Evolutionary conservation across 169 alveolate species (phyloP).

Genomic region (Fabrea salina): DNA sequence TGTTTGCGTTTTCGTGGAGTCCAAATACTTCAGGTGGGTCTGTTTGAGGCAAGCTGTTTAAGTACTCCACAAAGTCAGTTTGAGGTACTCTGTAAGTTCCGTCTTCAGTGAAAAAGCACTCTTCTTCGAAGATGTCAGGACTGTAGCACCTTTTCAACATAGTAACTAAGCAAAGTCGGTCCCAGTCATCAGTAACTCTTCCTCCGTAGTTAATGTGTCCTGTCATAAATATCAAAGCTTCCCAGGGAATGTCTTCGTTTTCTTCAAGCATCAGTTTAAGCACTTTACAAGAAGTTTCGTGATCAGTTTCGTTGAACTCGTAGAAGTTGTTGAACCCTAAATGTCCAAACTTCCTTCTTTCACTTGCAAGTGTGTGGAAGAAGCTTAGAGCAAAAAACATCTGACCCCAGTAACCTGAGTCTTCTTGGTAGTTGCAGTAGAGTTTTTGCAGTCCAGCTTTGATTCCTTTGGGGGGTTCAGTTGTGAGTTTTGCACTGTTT

Average conservation of each 20-base stretch:
- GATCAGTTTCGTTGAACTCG: conserved; percentile 90
- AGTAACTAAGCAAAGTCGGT: conserved; percentile 51
- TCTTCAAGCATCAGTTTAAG: conserved; percentile 79
- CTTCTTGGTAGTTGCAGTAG: conserved; percentile 20
- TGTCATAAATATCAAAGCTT: conserved; percentile 84
- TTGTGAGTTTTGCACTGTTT: conserved; percentile 74
- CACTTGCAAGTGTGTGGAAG: conserved; percentile 85
- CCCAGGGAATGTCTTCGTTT: conserved; percentile 87
- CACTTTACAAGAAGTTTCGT: conserved; percentile 79
- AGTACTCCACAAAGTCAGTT: conserved; percentile 44
- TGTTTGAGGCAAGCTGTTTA: conserved; percentile 58
- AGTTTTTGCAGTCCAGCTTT: conserved; percentile 65
- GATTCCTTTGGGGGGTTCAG: conserved; percentile 82
- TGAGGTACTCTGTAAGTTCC: neutral
- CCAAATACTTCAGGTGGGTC: conserved; percentile 87
- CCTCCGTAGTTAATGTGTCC: conserved; percentile 95
- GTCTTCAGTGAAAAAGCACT: neutral
- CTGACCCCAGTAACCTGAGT: too few species aligned
- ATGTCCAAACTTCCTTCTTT: conserved; percentile 92
- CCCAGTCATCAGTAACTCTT: conserved; percentile 93
- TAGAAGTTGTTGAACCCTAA: conserved; percentile 91
- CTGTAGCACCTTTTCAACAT: neutral
- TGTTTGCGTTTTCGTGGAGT: conserved; percentile 85
- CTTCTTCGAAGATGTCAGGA: neutral
- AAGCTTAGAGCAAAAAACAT: conserved; percentile 13